Percentiles rank a stretch among this genome's conserved stretches.
phyloP scores from a whole-genome alignment of 2,329 filamentous ascomycete species.

The Colletotrichum aenigma region DNA sequence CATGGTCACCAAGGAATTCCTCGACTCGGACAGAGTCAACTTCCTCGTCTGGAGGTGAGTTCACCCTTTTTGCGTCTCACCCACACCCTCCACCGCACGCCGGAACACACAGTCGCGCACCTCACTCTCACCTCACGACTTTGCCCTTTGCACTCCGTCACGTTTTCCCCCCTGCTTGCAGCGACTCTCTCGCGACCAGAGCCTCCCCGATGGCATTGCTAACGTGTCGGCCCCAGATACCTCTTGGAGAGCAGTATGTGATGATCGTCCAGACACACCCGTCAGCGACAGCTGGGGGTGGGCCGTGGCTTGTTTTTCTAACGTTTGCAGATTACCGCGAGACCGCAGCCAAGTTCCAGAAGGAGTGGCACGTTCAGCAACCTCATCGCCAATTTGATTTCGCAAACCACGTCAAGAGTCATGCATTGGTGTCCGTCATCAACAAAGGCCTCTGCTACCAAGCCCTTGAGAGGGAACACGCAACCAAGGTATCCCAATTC shows the following conservation, averaged over 20 bases:
- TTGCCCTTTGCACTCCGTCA: not conserved
- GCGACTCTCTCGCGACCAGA: not conserved
- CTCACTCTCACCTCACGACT: constrained; percentile 4
- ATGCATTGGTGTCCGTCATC: constrained; percentile 66
- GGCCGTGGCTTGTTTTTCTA: constrained; percentile 8
- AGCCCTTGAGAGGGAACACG: constrained; percentile 61
- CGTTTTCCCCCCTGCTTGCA: not conserved
- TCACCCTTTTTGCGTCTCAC: constrained; percentile 27
- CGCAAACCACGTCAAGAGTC: constrained; percentile 67
- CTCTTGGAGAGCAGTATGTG: constrained; percentile 67
- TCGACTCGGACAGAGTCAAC: constrained; percentile 72
- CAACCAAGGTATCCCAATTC: constrained; percentile 48
- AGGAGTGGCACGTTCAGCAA: constrained; percentile 69
- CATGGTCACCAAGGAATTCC: constrained; percentile 62
- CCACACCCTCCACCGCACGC: constrained; percentile 1
- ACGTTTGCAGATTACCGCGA: constrained; percentile 64
- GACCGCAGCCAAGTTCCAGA: constrained; percentile 70
- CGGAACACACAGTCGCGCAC: constrained; percentile 4
- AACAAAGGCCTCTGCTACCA: constrained; percentile 69
- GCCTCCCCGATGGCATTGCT: constrained; percentile 12
- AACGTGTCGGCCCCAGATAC: constrained; percentile 47
- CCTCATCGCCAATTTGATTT: constrained; percentile 68
- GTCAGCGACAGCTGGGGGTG: constrained; percentile 17
- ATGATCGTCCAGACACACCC: constrained; percentile 5
- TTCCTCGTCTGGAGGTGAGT: constrained; percentile 75